Base-by-base conservation (phyloP, 108 stramenopile species). In the Skeletonema marinoi region DNA sequence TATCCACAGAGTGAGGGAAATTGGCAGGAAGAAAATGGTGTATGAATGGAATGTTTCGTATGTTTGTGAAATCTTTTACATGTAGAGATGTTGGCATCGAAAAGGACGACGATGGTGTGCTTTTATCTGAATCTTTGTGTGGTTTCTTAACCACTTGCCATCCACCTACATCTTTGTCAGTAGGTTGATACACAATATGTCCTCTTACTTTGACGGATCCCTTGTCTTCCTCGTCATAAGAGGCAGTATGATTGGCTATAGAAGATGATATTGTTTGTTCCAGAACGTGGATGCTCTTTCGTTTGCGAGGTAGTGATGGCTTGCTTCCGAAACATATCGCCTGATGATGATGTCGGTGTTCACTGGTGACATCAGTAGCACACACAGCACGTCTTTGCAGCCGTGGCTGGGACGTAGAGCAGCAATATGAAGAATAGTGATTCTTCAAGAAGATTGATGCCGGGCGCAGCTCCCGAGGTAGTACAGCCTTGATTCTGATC, bases 11-110 rank as follows among this genome's bases (percentile, higher is more conserved):
- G 31, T 78, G 31, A 1, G 95, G 95, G 83, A 93, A 96, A 25
- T 83, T 70, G 5, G 88, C 86, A 3, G 97, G 97, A 9, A 96
- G 82, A 60, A 97, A 87, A 71, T 94, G 91, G 16, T 74, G 74
- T 13, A 86, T 44, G 64, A 81, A 69, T 25, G 78, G 84, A 19
- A 80, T 38, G 38, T 59, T 81, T 71, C 66, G 64, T 36, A 81
- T 66, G 42, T 74, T 68, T 54, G 36, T 56, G 12, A 68, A n/a
- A 5, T 78, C 36, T 60, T 63, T 65, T 1, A 21, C 63, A 39
- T 58, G 21, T 36, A 17, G 71, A 16, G 39, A 31, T 17, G 46
- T 56, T 60, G 68, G 25, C 0, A 54, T 17, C 10, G 70, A 71
- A 5, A 32, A 77, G 3, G 65, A 70, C 44, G 50, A 60, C 39